A percentile compares a stretch with the other conserved stretches of the same genome.
Evolutionary conservation across 805 yeast species (phyloP).

Genomic region (Candida ipomoeae): DNA sequence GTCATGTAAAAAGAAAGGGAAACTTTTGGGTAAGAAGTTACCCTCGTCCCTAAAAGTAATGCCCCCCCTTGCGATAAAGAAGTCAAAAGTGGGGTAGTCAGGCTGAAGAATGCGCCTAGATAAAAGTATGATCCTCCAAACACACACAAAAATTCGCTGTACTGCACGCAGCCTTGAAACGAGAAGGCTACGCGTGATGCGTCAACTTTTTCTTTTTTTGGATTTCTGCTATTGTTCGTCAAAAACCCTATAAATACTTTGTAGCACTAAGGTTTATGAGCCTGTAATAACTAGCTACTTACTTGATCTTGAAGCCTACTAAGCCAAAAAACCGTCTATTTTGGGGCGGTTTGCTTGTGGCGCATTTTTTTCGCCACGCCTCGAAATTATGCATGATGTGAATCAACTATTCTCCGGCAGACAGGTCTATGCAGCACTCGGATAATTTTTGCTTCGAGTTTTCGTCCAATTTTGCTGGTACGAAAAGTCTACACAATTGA

Average conservation of each 20-base stretch:
- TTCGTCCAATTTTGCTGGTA: neutral
- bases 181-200: neutral
- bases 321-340: no score
- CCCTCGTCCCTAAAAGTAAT: no score
- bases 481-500: neutral
- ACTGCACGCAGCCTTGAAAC: neutral
- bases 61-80: neutral
- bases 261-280: neutral
- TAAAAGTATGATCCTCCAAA: neutral
- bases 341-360: neutral
- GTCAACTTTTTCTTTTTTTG: neutral
- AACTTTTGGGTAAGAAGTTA: neutral
- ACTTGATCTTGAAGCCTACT: no score
- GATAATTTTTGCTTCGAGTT: neutral
- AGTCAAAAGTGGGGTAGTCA: neutral
- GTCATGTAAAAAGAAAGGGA: neutral
- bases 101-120: neutral
- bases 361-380: neutral
- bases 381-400: constrained; percentile 1
- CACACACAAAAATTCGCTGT: neutral
- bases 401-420: constrained; percentile 4
- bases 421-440: neutral
- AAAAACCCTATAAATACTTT: neutral
- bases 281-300: no score
- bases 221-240: no score